Conservation (phyloP, 2,329 filamentous ascomycete genomes). For the Simplicillium aogashimaense region DNA sequence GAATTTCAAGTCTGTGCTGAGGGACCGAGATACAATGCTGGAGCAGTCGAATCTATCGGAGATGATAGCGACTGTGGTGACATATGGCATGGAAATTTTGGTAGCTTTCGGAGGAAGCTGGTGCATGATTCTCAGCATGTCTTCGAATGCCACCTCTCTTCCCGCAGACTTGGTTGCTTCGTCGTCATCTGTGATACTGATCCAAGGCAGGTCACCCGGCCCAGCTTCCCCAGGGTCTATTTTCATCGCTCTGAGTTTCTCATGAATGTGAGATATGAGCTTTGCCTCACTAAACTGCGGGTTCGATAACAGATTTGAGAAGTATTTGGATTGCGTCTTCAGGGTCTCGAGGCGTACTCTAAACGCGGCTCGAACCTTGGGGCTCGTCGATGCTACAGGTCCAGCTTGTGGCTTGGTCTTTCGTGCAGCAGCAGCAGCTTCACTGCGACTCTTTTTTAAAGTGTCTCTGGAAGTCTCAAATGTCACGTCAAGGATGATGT, state of each 20-base stretch:
- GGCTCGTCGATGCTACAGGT: slow-evolving; percentile 21
- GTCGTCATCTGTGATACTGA: slow-evolving; percentile 58
- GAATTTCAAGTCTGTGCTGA: slow-evolving; percentile 38
- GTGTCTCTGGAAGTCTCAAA: slow-evolving; percentile 50
- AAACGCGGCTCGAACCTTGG: slow-evolving; percentile 37
- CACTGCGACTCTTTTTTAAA: slow-evolving; percentile 34
- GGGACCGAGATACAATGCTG: slow-evolving; percentile 40
- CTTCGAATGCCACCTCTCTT: slow-evolving; percentile 53
- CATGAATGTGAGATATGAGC: slow-evolving; percentile 40
- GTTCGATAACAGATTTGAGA: slow-evolving; percentile 55
- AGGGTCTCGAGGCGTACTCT: slow-evolving; percentile 49
- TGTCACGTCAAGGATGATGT: slow-evolving; percentile 55
- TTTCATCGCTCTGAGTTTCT: slow-evolving; percentile 34
- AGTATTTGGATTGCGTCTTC: slow-evolving; percentile 57
- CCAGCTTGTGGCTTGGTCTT: slow-evolving; percentile 16
- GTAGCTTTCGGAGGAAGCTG: slow-evolving; percentile 29
- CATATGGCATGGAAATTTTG: slow-evolving; percentile 44
- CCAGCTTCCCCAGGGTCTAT: slow-evolving; percentile 38
- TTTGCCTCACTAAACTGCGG: slow-evolving; percentile 53
- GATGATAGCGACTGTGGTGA: slow-evolving; percentile 58
- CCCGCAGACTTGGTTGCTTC: slow-evolving; percentile 51
- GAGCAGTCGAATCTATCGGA: slow-evolving; percentile 66
- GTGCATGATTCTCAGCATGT: slow-evolving; percentile 60
- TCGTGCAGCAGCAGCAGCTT: slow-evolving; percentile 18
- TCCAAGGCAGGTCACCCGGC: slow-evolving; percentile 45